Conservation (phyloP, 768 basidiomycete species). For the Plicaturopsis crispa region DNA sequence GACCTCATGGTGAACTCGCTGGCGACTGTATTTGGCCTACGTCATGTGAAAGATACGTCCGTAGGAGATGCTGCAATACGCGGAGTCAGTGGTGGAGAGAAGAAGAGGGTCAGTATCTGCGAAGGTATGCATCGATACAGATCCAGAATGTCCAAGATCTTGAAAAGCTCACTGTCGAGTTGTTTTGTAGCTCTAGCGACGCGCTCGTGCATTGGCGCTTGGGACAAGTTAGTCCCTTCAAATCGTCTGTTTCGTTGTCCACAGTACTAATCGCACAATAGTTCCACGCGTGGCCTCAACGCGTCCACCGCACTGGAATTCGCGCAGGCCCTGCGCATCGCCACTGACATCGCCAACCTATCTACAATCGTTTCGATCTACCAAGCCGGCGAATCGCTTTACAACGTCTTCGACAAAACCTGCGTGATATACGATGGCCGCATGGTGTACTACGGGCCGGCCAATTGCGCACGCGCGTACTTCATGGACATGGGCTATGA, state of each 20-base stretch:
- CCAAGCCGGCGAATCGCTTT: slow-evolving; percentile 70
- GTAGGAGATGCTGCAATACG: slow-evolving; percentile 37
- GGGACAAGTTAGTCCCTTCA: slow-evolving; percentile 61
- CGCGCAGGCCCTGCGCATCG: slow-evolving; percentile 54
- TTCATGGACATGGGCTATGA: slow-evolving; percentile 64
- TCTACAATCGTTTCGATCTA: slow-evolving; percentile 79
- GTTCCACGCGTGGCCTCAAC: slow-evolving; percentile 60
- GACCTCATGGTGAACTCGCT: slow-evolving; percentile 23
- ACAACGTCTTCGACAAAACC: slow-evolving; percentile 68
- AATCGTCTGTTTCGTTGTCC: too few relatives aligned
- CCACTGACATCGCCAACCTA: slow-evolving; percentile 45
- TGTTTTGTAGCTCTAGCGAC: too few relatives aligned
- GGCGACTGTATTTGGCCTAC: neutral
- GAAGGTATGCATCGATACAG: too few relatives aligned
- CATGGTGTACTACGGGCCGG: slow-evolving; percentile 71
- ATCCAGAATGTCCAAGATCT: too few relatives aligned
- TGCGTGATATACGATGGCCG: slow-evolving; percentile 69
- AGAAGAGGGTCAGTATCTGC: slow-evolving; percentile 49
- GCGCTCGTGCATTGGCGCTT: slow-evolving; percentile 55
- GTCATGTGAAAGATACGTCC: neutral
- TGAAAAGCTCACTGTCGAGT: too few relatives aligned
- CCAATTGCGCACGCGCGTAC: slow-evolving; percentile 56
- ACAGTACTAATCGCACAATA: slow-evolving; percentile 17
- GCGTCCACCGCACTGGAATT: slow-evolving; percentile 71
- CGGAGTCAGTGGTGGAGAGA: slow-evolving; percentile 50